Evolutionary conservation across 2,329 filamentous ascomycete genomes (phyloP).

Genomic region (Tolypocladium amazonense): DNA sequence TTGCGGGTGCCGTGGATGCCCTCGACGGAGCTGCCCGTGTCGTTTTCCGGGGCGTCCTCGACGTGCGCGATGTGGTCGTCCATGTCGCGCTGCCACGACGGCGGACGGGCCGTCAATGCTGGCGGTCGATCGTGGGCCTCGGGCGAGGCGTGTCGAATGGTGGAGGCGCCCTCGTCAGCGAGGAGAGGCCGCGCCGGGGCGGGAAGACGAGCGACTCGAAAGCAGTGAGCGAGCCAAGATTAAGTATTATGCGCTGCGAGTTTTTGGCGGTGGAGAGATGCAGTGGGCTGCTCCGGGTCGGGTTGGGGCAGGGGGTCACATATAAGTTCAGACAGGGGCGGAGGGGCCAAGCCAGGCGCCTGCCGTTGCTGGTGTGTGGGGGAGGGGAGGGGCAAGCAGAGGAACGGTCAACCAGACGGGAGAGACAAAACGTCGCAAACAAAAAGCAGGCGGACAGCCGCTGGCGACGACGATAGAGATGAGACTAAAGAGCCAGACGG

Average conservation of each 20-base stretch:
- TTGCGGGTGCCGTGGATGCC: constrained; percentile 26
- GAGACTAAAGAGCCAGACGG: no score
- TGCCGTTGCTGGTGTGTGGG: neutral
- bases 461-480: no score
- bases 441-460: no score
- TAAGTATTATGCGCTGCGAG: neutral
- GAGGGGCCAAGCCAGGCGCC: neutral
- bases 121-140: neutral
- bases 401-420: neutral
- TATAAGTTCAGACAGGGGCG: neutral
- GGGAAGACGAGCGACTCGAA: constrained; percentile 6
- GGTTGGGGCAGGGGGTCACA: neutral
- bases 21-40: constrained; percentile 30
- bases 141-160: neutral
- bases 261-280: neutral
- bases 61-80: constrained; percentile 30
- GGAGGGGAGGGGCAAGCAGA: neutral
- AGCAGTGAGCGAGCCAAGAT: neutral
- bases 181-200: constrained; percentile 17
- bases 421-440: neutral
- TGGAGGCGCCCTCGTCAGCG: constrained; percentile 1
- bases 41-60: constrained; percentile 40
- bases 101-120: neutral
- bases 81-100: constrained; percentile 23
- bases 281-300: neutral